These are phyloP conservation scores for Aeminium ludgeri DNA, from an alignment of 495 filamentous ascomycete genomes.

Conservation along the genomic window DNA sequence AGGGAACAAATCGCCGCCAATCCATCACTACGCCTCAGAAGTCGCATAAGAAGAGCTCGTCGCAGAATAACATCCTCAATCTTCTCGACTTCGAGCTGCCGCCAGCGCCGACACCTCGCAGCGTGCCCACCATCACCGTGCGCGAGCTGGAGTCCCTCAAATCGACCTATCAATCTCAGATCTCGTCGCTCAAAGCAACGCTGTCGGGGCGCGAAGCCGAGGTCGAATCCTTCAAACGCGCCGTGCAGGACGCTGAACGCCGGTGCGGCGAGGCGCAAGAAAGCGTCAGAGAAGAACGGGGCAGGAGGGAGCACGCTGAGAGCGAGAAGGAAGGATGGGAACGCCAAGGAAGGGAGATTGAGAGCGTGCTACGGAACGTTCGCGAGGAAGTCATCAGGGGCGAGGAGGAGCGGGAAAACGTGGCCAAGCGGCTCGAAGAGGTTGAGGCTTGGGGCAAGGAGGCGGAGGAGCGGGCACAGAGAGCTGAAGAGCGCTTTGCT, in stretches of 20 bases:
- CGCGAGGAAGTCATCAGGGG: slow-evolving; percentile 63
- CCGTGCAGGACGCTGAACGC: slow-evolving; percentile 74
- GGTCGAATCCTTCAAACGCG: slow-evolving; percentile 63
- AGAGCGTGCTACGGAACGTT: slow-evolving; percentile 55
- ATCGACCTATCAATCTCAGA: slow-evolving; percentile 72
- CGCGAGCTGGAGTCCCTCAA: slow-evolving; percentile 86
- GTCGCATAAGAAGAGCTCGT: too few relatives aligned
- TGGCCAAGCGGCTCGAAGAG: slow-evolving; percentile 52
- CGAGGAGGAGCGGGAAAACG: slow-evolving; percentile 59
- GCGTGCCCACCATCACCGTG: slow-evolving; percentile 75
- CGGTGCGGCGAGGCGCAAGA: slow-evolving; percentile 78
- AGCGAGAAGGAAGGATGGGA: slow-evolving; percentile 74
- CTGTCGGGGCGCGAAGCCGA: slow-evolving; percentile 85
- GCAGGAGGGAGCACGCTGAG: slow-evolving; percentile 47
- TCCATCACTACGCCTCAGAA: slow-evolving; percentile 30
- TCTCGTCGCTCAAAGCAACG: slow-evolving; percentile 74
- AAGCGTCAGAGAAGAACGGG: slow-evolving; percentile 55
- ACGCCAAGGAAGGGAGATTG: slow-evolving; percentile 68
- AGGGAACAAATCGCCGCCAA: too few relatives aligned
- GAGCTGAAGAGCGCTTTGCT: slow-evolving; percentile 22
- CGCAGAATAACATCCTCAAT: slow-evolving; percentile 34
- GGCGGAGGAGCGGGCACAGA: slow-evolving; percentile 24
- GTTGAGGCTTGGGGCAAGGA: slow-evolving; percentile 45
- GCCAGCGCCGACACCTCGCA: slow-evolving; percentile 74
- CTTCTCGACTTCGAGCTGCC: slow-evolving; percentile 90